Percentiles rank a stretch among this genome's conserved stretches.
phyloP scores from a whole-genome alignment of 371 early-diverging fungal genomes.

The Zancudomyces culisetae region DNA sequence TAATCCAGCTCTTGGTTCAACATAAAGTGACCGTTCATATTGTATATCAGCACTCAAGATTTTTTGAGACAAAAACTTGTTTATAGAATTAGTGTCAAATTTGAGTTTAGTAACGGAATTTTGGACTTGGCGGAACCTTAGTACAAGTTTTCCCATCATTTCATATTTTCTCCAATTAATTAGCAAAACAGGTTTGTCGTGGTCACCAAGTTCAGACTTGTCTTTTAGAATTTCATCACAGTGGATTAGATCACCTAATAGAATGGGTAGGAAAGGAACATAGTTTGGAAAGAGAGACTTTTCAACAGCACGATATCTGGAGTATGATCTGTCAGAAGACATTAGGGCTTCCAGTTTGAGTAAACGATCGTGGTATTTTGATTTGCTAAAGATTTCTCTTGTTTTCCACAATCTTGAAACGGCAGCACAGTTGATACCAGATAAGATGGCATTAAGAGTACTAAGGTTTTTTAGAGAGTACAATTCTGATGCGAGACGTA shows the following conservation, averaged over 20 bases:
- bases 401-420: neutral
- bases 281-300: neutral
- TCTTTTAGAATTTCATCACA: neutral
- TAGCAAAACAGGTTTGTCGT: neutral
- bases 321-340: neutral
- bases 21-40: neutral
- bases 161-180: constrained; percentile 1
- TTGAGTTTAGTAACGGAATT: neutral
- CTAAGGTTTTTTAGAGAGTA: neutral
- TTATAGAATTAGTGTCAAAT: neutral
- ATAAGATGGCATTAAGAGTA: neutral
- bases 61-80: neutral
- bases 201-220: neutral
- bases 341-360: neutral
- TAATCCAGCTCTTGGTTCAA: neutral
- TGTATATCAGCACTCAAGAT: neutral
- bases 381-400: neutral
- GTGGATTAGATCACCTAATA: neutral
- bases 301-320: neutral
- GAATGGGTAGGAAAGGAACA: neutral
- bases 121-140: neutral
- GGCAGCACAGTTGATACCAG: neutral
- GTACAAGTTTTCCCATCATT: neutral
- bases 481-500: neutral
- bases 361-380: neutral